Evolutionary conservation across 768 basidiomycete genomes (phyloP).

Genomic region (Tylopilus cervinicoccineus): DNA sequence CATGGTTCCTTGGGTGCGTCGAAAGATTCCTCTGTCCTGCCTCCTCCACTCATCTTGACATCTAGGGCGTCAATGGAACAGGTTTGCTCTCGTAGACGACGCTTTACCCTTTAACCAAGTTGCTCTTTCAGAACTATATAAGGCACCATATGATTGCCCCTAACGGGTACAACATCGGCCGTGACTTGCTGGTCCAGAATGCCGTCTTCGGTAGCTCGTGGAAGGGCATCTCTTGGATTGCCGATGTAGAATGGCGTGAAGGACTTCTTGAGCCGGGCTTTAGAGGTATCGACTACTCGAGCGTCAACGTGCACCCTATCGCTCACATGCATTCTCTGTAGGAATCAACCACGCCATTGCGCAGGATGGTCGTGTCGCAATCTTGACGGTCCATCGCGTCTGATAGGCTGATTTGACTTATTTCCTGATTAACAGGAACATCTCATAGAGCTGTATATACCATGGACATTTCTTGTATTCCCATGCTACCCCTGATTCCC

Average conservation of each 20-base stretch:
- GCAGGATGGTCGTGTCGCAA: slow-evolving; percentile 78
- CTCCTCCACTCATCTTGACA: neutral
- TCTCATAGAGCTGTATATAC: slow-evolving; percentile 13
- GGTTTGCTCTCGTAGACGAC: slow-evolving; percentile 28
- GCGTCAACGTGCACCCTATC: neutral
- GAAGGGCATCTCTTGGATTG: slow-evolving; percentile 69
- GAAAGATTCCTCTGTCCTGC: neutral
- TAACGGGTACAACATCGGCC: slow-evolving; percentile 79
- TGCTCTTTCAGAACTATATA: slow-evolving; percentile 41
- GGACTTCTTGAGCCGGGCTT: slow-evolving; percentile 68
- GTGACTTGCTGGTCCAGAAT: slow-evolving; percentile 70
- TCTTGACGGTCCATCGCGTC: slow-evolving; percentile 61
- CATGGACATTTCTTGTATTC: slow-evolving; percentile 5
- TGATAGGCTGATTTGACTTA: slow-evolving; percentile 16
- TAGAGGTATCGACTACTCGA: slow-evolving; percentile 44
- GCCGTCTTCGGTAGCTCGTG: slow-evolving; percentile 60
- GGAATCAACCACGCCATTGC: slow-evolving; percentile 79
- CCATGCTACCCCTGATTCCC: slow-evolving; percentile 3
- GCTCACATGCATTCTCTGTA: slow-evolving; percentile 23
- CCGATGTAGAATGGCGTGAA: slow-evolving; percentile 70
- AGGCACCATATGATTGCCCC: slow-evolving; percentile 70
- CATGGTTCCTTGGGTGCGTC: slow-evolving; percentile 81
- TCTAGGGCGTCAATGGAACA: slow-evolving; percentile 70
- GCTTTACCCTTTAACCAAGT: slow-evolving; percentile 1
- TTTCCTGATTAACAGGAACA: neutral